Conservation (phyloP, 805 yeast species). For the Hermanozyma aechmeae region DNA sequence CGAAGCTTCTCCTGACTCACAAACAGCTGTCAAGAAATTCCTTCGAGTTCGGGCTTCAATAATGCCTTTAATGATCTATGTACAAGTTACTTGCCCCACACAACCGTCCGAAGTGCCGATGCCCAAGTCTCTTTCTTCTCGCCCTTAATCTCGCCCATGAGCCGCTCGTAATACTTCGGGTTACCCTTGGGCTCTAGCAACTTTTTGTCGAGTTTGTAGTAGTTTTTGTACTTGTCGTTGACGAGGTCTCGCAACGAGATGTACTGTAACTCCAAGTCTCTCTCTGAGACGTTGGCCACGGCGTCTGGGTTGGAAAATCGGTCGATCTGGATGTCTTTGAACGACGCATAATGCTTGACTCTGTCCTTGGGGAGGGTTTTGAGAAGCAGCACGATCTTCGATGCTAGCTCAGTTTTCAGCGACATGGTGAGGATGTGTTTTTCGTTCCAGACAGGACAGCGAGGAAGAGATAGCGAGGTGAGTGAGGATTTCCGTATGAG, state of each 20-base stretch:
- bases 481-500: too few relatives aligned
- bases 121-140: slow-evolving; percentile 57
- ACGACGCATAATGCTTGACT: slow-evolving; percentile 58
- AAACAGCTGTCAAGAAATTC: too few relatives aligned
- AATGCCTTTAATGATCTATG: too few relatives aligned
- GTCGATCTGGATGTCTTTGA: slow-evolving; percentile 54
- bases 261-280: slow-evolving; percentile 49
- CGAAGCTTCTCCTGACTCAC: too few relatives aligned
- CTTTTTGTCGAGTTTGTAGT: slow-evolving; percentile 58
- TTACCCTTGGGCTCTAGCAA: slow-evolving; percentile 76
- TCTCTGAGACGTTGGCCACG: slow-evolving; percentile 33
- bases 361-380: slow-evolving; percentile 63
- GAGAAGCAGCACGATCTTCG: slow-evolving; percentile 46
- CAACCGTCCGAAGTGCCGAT: slow-evolving; percentile 63
- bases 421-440: slow-evolving; percentile 5
- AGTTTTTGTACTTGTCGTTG: slow-evolving; percentile 52
- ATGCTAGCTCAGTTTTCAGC: slow-evolving; percentile 38
- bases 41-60: too few relatives aligned
- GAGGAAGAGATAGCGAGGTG: too few relatives aligned
- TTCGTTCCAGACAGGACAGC: background rate
- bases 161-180: slow-evolving; percentile 65
- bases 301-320: slow-evolving; percentile 28
- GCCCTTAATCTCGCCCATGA: slow-evolving; percentile 62
- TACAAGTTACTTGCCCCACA: slow-evolving; percentile 68
- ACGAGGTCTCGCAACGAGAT: slow-evolving; percentile 47